Base-by-base conservation (phyloP, 805 yeast genomes). In the Tetrapisispora nanseiensis region DNA sequence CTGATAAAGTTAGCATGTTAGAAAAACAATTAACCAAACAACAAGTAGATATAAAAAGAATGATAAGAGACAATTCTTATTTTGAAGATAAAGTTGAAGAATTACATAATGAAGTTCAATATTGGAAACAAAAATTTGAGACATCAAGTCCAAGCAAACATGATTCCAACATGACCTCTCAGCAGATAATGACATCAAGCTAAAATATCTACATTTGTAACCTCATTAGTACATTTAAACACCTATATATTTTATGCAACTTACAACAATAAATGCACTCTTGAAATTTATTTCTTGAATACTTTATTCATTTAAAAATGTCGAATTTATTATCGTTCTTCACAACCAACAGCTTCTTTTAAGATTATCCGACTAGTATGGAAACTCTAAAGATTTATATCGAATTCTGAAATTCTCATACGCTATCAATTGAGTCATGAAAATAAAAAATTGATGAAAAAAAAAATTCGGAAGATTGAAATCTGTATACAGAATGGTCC, bases 31-130 rank as follows among this genome's bases (percentile, higher is more conserved):
- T 74, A 33, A 63, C 72, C 3, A 70, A 69, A 32, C 67, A 72
- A 19, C 66, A 63, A 36, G 52, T 73, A 45, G 61, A 59, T 32
- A 51, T 68, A 32, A 71, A 67, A 41, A 68, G 76, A 35, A 64
- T 72, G 18, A 75, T 75, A 44, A 70, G 89, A 45, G 85, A 78
- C 46, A 69, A 72, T 33, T 65, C 69, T 2, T 77, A 74, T 39
- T 62, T 73, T 47, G 74, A 75, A 48, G 83, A 79, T 48, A 69
- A 65, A 41, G 63, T 75, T 35, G 52, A 72, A 38, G 64, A 67
- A 44, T 51, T 79, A 46, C 82, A 80, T 54, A 72, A 67, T 47
- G 86, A 81, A 52, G 55, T 79, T 4, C 59, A 70, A 20, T 75
- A 73, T 39, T 75, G 84, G 76, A 73, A 75, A 52, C 62, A 59